These are phyloP conservation scores for Psophocarpus tetragonolobus DNA, from an alignment of 306 rosid species.

Conservation along the genomic window DNA sequence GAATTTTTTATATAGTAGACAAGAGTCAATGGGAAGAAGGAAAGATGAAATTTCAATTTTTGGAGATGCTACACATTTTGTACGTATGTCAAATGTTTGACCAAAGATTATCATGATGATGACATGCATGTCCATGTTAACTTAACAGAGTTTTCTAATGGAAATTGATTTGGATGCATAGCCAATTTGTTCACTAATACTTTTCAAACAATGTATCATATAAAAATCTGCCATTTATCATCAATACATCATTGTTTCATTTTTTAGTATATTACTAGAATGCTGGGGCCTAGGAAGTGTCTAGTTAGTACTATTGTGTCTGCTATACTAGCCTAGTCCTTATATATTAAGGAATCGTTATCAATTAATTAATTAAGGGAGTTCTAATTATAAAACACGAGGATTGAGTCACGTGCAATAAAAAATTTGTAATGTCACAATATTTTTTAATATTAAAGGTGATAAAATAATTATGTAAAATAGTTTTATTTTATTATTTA, in stretches of 20 bases:
- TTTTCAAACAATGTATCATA: neutral
- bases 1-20: neutral
- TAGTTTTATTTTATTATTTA: too few relatives aligned
- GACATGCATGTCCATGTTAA: neutral
- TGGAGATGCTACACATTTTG: neutral
- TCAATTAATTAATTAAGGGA: neutral
- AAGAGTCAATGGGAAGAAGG: neutral
- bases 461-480: too few relatives aligned
- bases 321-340: neutral
- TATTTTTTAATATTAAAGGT: too few relatives aligned
- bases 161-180: neutral
- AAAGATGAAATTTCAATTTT: constrained; percentile 7
- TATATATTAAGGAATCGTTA: neutral
- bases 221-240: neutral
- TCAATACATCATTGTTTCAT: neutral
- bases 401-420: constrained; percentile 20
- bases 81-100: constrained; percentile 13
- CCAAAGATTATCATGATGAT: neutral
- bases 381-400: neutral
- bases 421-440: neutral
- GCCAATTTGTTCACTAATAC: neutral
- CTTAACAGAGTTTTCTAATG: neutral
- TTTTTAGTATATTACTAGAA: neutral
- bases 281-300: neutral
- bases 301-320: neutral